Evolutionary conservation across 108 stramenopile genomes (phyloP).

Genomic region (Cyclotella choctawhatcheeana): DNA sequence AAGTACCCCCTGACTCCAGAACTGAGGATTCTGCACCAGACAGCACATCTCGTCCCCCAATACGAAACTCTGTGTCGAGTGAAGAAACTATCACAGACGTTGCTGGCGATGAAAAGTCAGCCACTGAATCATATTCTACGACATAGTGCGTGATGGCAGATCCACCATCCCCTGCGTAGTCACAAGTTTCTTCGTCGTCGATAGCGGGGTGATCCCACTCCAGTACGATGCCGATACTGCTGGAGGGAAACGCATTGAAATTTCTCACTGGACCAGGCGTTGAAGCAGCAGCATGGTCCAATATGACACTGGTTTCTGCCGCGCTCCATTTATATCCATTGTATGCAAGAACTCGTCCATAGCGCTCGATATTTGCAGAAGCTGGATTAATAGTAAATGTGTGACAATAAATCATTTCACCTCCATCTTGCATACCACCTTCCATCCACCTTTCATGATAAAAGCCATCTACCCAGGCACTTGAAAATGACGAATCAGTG

Average conservation of each 20-base stretch:
- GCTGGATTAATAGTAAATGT: constrained; percentile 64
- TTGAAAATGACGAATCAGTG: constrained; percentile 40
- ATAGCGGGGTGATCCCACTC: constrained; percentile 68
- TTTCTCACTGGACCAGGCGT: constrained; percentile 47
- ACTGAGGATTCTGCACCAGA: constrained; percentile 67
- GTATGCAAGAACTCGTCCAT: constrained; percentile 71
- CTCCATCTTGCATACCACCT: constrained; percentile 6
- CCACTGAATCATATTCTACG: constrained; percentile 80
- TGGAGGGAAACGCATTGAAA: constrained; percentile 49
- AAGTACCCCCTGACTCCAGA: constrained; percentile 63
- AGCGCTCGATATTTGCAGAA: constrained; percentile 53
- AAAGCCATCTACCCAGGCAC: constrained; percentile 37
- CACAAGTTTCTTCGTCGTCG: constrained; percentile 45
- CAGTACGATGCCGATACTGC: constrained; percentile 72
- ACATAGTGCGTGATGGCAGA: constrained; percentile 75
- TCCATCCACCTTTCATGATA: constrained; percentile 29
- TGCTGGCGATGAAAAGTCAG: constrained; percentile 73
- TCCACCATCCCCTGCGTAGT: constrained; percentile 85
- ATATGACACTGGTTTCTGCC: neutral
- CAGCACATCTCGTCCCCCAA: constrained; percentile 80
- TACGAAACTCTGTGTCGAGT: constrained; percentile 40
- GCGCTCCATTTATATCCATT: constrained; percentile 76
- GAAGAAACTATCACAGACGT: constrained; percentile 52
- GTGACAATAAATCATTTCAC: constrained; percentile 48
- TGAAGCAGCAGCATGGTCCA: constrained; percentile 18